Evolutionary conservation across 345 rosid genomes (phyloP), one percentile per base, ranked within the genome.

Genomic region (Eucalyptus rudis): DNA sequence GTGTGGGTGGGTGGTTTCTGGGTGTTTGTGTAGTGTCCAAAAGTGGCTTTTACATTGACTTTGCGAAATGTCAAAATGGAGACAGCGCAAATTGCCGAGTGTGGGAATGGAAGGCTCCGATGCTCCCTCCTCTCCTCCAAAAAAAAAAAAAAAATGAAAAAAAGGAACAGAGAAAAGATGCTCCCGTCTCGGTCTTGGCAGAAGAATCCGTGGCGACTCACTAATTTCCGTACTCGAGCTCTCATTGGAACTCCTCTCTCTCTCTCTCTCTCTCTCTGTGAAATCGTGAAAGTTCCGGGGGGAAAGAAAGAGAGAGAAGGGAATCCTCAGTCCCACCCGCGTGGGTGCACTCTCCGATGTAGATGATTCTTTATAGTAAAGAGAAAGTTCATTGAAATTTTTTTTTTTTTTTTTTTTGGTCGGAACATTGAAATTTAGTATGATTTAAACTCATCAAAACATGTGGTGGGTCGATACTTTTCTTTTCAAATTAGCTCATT

Each of bases 21-120:
- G 64, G 45, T 52, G 64, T 52, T 5, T n/a, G 84, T 3, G 84
- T 40, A 40, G 84, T 76, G 84, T 76, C 84, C 47, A 40, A 76
- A 76, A 76, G 84, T 40, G 84, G 29, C 62, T 79, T 80, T 88
- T 24, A 17, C 86, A 81, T 95, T 96, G 99, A 96, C 97, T 94
- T 93, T 90, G 88, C 4, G 11, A 76, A 87, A 91, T 92, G 98
- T 94, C 97, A 95, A 96, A 96, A 52, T 88, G 89, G 95, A 93
- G 92, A 54, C 89, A 87, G 15, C 22, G 87, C 44, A 24, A 89
- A 20, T 76, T 20, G 50, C 31, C 13, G 20, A 24, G 83, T 49
- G 68, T 36, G 86, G 89, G 68, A 29, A 29, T 27, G 33, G 79
- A 87, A 31, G 68, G 88, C 84, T 3, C 84, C 47, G 84, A 76